Conservation (phyloP, 441 rosid genomes). For the Croton laevigatus region DNA sequence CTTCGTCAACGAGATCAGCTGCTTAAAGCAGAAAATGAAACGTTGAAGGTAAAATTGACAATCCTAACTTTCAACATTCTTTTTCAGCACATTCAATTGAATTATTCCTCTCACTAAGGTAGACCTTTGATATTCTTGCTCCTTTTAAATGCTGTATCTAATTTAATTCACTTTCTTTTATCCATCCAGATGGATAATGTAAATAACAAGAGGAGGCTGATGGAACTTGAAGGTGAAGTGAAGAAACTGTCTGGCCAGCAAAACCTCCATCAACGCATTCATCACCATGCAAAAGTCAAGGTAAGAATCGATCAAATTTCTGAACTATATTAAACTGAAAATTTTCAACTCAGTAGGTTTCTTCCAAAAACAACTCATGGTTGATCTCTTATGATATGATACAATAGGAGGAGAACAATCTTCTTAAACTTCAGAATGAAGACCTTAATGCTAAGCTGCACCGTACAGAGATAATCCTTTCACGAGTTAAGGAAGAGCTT, state of each 20-base stretch:
- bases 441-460: constrained; percentile 68
- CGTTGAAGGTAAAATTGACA: constrained; percentile 58
- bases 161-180: constrained; percentile 5
- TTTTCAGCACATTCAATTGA: neutral
- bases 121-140: neutral
- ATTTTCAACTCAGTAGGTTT: neutral
- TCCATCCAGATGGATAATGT: constrained; percentile 59
- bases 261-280: constrained; percentile 89
- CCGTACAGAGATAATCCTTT: constrained; percentile 53
- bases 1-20: constrained; percentile 69
- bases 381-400: constrained; percentile 22
- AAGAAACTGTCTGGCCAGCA: constrained; percentile 83
- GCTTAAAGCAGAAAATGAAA: constrained; percentile 72
- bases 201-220: constrained; percentile 57
- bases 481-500: constrained; percentile 85
- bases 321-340: neutral
- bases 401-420: constrained; percentile 91
- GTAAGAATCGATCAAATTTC: constrained; percentile 38
- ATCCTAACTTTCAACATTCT: neutral
- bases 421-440: constrained; percentile 69
- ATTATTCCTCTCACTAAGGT: neutral
- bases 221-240: constrained; percentile 83
- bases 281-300: constrained; percentile 95
- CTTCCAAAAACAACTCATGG: constrained; percentile 1
- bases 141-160: neutral